Base-by-base conservation (phyloP, 2,329 filamentous ascomycete genomes). In the Cyphellophora attinorum region DNA sequence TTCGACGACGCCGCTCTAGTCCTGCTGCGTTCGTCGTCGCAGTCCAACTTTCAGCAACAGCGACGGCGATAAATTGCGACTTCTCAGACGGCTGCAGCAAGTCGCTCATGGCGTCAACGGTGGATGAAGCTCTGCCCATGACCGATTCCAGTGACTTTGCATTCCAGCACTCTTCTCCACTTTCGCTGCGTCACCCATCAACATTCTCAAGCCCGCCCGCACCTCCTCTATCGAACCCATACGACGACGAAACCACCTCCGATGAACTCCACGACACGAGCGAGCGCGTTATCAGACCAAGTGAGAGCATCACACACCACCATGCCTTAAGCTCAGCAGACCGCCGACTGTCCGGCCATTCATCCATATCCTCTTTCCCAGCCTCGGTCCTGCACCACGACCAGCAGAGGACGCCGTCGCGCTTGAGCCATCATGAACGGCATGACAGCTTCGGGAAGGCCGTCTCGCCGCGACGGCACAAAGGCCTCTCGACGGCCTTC, bases 401-500 rank as follows among this genome's bases (percentile, higher is more conserved):
- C 12, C 38, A 21, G 6, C 37, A 35, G 13, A 35, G 36, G 15
- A 45, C 38, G 23, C 41, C 41, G 4, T 37, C 41, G 14, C 28
- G 5, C 34, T 25, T 25, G 21, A 25, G 21, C 8, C 21, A 27
- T n/a, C 10, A 29, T 31, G 15, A 12, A 14, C 19, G 15, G 3
- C 6, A 4, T 12, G 29, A 12, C 13, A 19, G 29, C 29, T 31
- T 19, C 12, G 18, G 15, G 8, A 16, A 10, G 17, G 29, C 18
- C 17, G 12, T 28, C 27, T 13, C 15, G 13, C 14, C 29, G 3
- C 29, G 29, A 19, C 10, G 16, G 18, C 12, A 31, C 29, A 16
- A 18, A 31, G 17, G 29, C 12, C 18, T 31, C 19, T 14, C 57
- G 37, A 52, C 52, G 1, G 56, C 54, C 0, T 66, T 66, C 38